Base-by-base conservation (phyloP, 2,329 filamentous ascomycete species). In the Escovopsis sp. region DNA sequence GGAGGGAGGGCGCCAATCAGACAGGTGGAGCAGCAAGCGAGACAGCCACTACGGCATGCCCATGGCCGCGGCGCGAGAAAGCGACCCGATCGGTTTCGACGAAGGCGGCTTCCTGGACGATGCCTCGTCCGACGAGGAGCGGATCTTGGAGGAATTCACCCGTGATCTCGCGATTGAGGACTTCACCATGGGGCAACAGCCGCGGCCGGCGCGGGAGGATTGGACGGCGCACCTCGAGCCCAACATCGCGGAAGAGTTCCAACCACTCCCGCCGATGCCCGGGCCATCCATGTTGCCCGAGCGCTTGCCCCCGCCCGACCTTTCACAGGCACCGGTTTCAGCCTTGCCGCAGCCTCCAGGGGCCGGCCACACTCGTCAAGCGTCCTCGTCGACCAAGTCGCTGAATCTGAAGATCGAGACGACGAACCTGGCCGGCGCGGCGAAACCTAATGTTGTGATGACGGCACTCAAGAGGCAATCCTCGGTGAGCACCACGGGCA, bases 341-440 rank as follows among this genome's bases (percentile, higher is more conserved):
- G 60, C 62, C 11, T 48, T 65, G 27, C 64, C 62, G 2, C 60
- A 65, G 34, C 47, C 65, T 4, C 67, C 65, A 2, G 44, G 58
- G 45, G 66, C 75, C 28, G 81, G 92, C 35, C 72, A 83, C 35
- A 83, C 70, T 46, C 72, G 87, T 40, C 72, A 87, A 41, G 61
- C 93, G 23, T 94, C 87, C n/a, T n/a, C n/a, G 4, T 82, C 80
- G 7, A 78, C 84, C 46, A 84, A 83, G 47, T 62, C 72, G 12
- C 87, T 82, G 52, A 81, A 87, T 48, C 63, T 96, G 34, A 93
- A 86, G 58, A 94, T 96, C 37, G 84, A 94, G 55, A 94, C 86
- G 0, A 45, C 49, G 1, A 56, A 53, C 17, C 46, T 55, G 6
- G 44, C n/a, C n/a, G n/a, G 39, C n/a, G 41, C 46, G 14, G 21